Evolutionary conservation across 192 early-diverging fungal species (phyloP), one percentile per base, ranked within the genome.

Genomic region (Podochytrium sp.): DNA sequence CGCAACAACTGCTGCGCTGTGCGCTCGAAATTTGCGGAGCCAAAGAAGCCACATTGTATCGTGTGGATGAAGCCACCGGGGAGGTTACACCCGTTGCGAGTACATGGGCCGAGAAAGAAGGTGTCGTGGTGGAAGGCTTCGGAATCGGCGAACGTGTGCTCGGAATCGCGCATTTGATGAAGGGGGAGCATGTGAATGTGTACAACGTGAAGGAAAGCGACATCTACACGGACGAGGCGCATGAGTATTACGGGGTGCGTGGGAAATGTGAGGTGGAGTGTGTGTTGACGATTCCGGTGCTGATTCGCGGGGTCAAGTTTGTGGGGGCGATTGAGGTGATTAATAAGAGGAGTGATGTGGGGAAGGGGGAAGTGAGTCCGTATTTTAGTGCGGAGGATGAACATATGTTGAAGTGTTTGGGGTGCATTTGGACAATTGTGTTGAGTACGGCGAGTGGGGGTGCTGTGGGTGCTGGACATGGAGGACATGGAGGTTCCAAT

Each of bases 371-470:
- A 35, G 66, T 41, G 12, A 73, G 70, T 40, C 85, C 85, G 29
- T 83, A 77, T 57, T 87, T 87, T 56, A 74, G 71, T 56, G 76
- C 79, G n/a, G 82, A 87, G 70, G 85, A 87, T 70, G 81, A 85
- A 55, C 76, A 78, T 63, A 70, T 85, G 68, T 20, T 78, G 4
- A 76, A 76, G 49, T 52, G 63, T 43, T 56, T 87, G n/a, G 58
- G 66, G 35, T 76, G 75, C 39, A n/a, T 87, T 27, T 78, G 77
- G 75, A 79, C 79, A 5, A 23, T 84, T 20, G 33, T 83, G 56
- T 33, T 78, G 7, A 76, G 40, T 47, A 27, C 30, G 35, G n/a
- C 30, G 23, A 14, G 40, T 6, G 3, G 41, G 23, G 25, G 65
- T 42, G 33, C 10, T 1, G 61, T 23, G 0, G 73, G 30, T 23